Base-by-base conservation (phyloP, 2,329 filamentous ascomycete genomes). In the Hortaea sp. region DNA sequence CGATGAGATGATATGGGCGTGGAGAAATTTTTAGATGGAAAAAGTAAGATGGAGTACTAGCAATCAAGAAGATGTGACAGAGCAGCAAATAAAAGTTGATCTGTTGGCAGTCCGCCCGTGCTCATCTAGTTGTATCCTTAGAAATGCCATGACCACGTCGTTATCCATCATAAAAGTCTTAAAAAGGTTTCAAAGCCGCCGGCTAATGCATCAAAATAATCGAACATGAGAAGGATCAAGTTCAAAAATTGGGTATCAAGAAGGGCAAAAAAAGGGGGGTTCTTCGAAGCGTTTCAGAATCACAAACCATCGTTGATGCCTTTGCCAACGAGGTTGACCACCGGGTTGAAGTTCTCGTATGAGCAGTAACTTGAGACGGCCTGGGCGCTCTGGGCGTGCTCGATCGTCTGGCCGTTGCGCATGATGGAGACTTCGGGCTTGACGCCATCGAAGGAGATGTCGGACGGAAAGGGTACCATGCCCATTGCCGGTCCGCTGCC, bases 281-380 rank as follows among this genome's bases (percentile, higher is more conserved):
- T 13, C 37, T 12, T 12, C 37, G 9, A 10, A 42, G 5, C 29
- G 31, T 13, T 42, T 29, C 47, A 40, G 31, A n/a, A 29, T 42
- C n/a, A 44, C 31, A 10, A 32, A 11, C 46, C 42, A 35, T 39
- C 46, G 46, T 55, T 57, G 40, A 54, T 49, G 34, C 58, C 54
- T 27, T 54, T 47, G 45, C 63, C 61, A 39, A 59, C 57, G n/a
- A 65, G 57, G 42, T 56, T 57, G 42, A 65, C 63, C 29, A 62
- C 57, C 1, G 63, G 61, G 53, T 65, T 65, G 57, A 63, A 65
- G 53, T 65, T 63, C 48, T 60, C 54, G 46, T 54, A 63, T 6
- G 49, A 52, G 48, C 62, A 65, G 41, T 54, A 49, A 11, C 45
- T 53, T 9, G 57, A 57, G 43, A 65, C 57, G 20, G 54, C 38